Base-by-base conservation (phyloP, 1,284 basidiomycete species). In the Cutaneotrichosporon daszewskae region DNA sequence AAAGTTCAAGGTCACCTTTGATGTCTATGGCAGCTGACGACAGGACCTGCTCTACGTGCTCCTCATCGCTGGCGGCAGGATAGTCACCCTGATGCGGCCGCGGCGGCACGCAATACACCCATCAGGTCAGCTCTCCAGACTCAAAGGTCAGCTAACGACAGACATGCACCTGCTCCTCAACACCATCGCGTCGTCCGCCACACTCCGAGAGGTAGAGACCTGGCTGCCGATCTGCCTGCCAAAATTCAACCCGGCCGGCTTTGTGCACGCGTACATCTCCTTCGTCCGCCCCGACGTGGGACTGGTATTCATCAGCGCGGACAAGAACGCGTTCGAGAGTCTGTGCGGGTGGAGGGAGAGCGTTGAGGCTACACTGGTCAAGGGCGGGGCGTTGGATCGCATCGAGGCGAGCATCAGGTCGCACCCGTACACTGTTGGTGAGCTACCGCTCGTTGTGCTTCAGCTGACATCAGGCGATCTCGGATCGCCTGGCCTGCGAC, bases 211-310 rank as follows among this genome's bases (percentile, higher is more conserved):
- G 76, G 82, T 49, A 76, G 88, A 91, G 17, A 85, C 85, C 5
- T 98, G 91, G 88, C 77, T 97, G 3, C 95, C 95, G 0, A 79
- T 99, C 37, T 98, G 94, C 64, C 78, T 99, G 10, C 94, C 95
- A 0, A 91, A 91, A 63, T 96, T 89, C 74, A 92, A 96, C 57
- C 76, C 89, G 0, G 75, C 83, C 2, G 87, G 85, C 1, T 97
- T 97, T 68, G 82, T 95, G 16, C 90, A 98, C 67, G 87, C 88
- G 14, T 96, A 94, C 60, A 80, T 96, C 42, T 82, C 82, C 27
- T 94, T 86, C 65, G 66, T 84, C 17, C 42, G 57, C 29, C 60
- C 60, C 4, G 63, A 64, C 12, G 58, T 74, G 2, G 72, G 73
- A 0, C 47, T 76, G 12, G 67, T 75, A 0, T 67, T 76, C 42